Evolutionary conservation across 768 basidiomycete genomes (phyloP).

Genomic region (Lentinus brumalis): DNA sequence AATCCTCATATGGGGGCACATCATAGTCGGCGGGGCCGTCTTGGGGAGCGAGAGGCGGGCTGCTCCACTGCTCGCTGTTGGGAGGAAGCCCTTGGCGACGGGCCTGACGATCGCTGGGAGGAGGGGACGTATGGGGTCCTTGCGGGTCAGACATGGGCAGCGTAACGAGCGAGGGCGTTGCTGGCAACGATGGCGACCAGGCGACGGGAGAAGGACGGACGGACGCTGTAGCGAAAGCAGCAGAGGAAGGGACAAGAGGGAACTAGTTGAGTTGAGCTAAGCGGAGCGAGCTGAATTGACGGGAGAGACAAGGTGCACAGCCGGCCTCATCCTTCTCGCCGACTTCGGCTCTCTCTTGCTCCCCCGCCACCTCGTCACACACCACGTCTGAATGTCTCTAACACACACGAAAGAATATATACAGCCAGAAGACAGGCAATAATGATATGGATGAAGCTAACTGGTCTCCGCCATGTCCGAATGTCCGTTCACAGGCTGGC

Average conservation of each 20-base stretch:
- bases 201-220: not conserved
- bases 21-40: conserved; percentile 1
- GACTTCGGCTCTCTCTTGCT: not conserved
- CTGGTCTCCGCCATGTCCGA: not conserved
- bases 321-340: not conserved
- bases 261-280: not conserved
- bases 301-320: conserved; percentile 1
- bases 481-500: not conserved
- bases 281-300: not conserved
- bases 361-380: not conserved
- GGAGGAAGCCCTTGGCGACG: conserved; percentile 20
- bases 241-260: not conserved
- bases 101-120: conserved; percentile 13
- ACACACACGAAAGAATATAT: not conserved
- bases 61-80: conserved; percentile 15
- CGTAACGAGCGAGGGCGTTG: not conserved
- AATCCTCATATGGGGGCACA: conserved; percentile 1
- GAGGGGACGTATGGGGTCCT: conserved; percentile 9
- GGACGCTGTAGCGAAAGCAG: not conserved
- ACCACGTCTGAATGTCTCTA: too few relatives aligned
- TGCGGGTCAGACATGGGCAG: conserved; percentile 20
- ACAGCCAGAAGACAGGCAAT: conserved; percentile 8
- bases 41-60: conserved; percentile 2
- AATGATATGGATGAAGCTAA: conserved; percentile 9
- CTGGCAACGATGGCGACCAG: not conserved